Evolutionary conservation across 2,329 filamentous ascomycete species (phyloP).

Genomic region (Akanthomyces muscarius): DNA sequence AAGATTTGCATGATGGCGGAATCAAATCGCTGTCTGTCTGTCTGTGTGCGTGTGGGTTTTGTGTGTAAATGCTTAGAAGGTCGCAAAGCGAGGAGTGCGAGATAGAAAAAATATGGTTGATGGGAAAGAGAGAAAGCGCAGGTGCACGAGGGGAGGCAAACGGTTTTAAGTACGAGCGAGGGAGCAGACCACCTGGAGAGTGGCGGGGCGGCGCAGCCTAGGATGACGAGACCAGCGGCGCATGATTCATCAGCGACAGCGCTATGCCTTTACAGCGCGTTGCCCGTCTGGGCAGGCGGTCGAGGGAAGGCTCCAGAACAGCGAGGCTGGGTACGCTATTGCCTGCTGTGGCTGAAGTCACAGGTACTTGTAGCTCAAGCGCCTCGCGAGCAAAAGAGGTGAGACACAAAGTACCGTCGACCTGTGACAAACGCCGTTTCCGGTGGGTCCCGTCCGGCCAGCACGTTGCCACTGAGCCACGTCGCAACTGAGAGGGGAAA

Average conservation of each 20-base stretch:
- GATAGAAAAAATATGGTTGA: conserved; percentile 19
- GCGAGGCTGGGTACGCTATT: conserved; percentile 3
- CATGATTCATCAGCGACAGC: conserved; percentile 38
- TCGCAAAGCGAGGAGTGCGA: conserved; percentile 9
- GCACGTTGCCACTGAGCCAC: conserved; percentile 6
- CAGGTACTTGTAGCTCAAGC: conserved; percentile 25
- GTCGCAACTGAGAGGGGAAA: background rate
- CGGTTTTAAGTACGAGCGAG: conserved; percentile 30
- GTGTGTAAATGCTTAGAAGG: background rate
- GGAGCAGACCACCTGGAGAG: conserved; percentile 26
- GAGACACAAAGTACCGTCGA: conserved; percentile 6
- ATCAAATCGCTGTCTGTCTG: background rate
- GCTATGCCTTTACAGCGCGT: background rate
- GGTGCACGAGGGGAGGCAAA: conserved; percentile 23
- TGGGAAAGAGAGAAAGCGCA: conserved; percentile 18
- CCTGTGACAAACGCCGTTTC: conserved; percentile 6
- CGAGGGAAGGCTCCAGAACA: conserved; percentile 38
- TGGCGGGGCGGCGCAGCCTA: conserved; percentile 29
- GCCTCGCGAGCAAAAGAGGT: conserved; percentile 4
- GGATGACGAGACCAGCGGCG: conserved; percentile 24
- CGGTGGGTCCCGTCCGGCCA: conserved; percentile 1
- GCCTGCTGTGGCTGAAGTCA: conserved; percentile 20
- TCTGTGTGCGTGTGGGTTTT: conserved; percentile 10
- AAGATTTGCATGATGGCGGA: conserved; percentile 80
- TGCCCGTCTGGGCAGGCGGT: conserved; percentile 15